Percentiles rank a stretch among this genome's conserved stretches.
These are phyloP conservation scores for Toxicodendron radicans DNA, from an alignment of 345 rosid species.

Conservation along the genomic window DNA sequence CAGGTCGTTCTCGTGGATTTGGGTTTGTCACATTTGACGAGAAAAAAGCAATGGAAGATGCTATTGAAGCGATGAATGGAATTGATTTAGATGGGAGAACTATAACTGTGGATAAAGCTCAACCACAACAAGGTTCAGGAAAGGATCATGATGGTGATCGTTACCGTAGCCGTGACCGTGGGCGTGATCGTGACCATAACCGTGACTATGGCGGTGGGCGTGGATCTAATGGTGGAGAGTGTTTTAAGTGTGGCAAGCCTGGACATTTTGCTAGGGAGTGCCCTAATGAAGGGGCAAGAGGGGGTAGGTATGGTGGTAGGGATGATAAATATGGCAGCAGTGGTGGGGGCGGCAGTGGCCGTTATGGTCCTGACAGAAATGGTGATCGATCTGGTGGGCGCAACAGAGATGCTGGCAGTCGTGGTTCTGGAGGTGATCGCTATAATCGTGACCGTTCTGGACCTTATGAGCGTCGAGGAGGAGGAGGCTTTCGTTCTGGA, in stretches of 20 bases:
- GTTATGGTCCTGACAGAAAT: conserved; percentile 82
- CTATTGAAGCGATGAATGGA: conserved; percentile 87
- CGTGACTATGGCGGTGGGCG: conserved; percentile 62
- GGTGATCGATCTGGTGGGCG: conserved; percentile 80
- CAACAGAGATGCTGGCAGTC: conserved; percentile 62
- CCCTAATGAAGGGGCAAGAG: conserved; percentile 64
- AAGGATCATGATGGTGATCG: conserved; percentile 81
- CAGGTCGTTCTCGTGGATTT: conserved; percentile 97
- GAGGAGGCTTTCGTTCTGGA: conserved; percentile 53
- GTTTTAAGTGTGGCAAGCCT: conserved; percentile 95
- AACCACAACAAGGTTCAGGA: conserved; percentile 76
- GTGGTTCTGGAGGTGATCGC: conserved; percentile 75
- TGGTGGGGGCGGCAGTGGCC: conserved; percentile 49
- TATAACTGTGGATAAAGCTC: conserved; percentile 93
- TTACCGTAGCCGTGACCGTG: conserved; percentile 63
- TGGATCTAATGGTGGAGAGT: conserved; percentile 72
- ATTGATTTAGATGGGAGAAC: conserved; percentile 88
- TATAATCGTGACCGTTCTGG: conserved; percentile 76
- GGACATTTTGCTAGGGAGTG: conserved; percentile 98
- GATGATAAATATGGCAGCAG: conserved; percentile 42
- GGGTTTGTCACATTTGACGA: conserved; percentile 93
- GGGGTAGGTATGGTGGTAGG: conserved; percentile 48
- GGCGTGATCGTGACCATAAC: conserved; percentile 44
- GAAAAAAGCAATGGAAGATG: conserved; percentile 83
- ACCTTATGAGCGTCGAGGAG: conserved; percentile 77